Conservation (phyloP, 164 flowering plant species). For the Liriodendron chinense region DNA sequence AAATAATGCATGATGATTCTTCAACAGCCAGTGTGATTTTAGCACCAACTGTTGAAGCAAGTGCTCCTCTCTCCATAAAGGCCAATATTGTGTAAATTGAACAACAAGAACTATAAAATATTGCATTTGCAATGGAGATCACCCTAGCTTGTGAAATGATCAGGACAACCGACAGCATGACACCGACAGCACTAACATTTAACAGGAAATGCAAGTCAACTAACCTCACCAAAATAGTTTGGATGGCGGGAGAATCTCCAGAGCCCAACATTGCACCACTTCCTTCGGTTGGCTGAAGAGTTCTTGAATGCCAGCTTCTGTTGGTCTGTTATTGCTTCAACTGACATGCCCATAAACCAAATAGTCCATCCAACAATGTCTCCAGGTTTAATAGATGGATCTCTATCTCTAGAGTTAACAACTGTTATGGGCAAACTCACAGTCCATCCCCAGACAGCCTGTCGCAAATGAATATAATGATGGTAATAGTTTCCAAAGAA, state of each 20-base stretch:
- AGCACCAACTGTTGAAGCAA: background rate
- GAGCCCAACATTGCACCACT: constrained; percentile 82
- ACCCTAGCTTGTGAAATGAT: constrained; percentile 2
- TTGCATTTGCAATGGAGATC: background rate
- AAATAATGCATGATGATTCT: background rate
- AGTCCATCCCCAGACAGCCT: constrained; percentile 99
- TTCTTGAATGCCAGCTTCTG: constrained; percentile 79
- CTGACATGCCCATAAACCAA: constrained; percentile 63
- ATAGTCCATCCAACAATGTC: constrained; percentile 89
- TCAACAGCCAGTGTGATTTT: background rate
- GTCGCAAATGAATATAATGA: constrained; percentile 22
- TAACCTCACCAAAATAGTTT: constrained; percentile 94
- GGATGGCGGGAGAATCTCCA: constrained; percentile 92
- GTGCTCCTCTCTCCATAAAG: too few species aligned
- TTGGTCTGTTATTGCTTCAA: constrained; percentile 89
- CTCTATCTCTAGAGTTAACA: constrained; percentile 70
- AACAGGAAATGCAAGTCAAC: too few species aligned
- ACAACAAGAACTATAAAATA: too few species aligned
- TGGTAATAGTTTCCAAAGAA: background rate
- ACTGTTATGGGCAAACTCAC: constrained; percentile 92
- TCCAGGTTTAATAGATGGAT: constrained; percentile 57
- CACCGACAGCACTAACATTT: too few species aligned
- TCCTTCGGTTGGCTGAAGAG: constrained; percentile 78
- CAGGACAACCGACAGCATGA: background rate
- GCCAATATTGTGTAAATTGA: too few species aligned